Evolutionary conservation across 2,329 filamentous ascomycete genomes (phyloP), one percentile per base, ranked within the genome.

Genomic region (Neofusicoccum parvum): DNA sequence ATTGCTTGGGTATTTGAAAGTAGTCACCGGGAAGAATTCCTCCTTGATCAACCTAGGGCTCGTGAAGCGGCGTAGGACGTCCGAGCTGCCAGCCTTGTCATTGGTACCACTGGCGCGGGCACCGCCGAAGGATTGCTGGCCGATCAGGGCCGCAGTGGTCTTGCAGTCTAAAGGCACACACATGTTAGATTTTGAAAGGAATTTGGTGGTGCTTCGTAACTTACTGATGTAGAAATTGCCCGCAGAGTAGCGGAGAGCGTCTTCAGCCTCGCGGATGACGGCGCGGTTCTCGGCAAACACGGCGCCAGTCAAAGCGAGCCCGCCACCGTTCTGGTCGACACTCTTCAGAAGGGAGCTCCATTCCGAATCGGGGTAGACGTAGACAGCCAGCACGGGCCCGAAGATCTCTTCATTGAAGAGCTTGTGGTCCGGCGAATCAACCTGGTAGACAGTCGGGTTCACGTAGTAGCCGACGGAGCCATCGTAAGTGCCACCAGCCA

Each of bases 381-480:
- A 87, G 10, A 90, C 80, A 34, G 87, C 86, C 46, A 95, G 82
- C 64, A 96, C 80, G 39, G 92, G 92, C 1, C 92, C 92, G 78
- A 96, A 96, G 68, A 96, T 87, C 79, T 96, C 92, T 41, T 87
- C 90, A 60, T 84, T 87, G 58, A 96, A 83, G 70, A 94, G 88
- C 68, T 86, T 85, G 81, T 96, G 92, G 67, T 85, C 80, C 0
- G 91, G 88, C 80, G 91, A 90, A 58, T 83, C 87, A 62, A 91
- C 91, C 68, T 84, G 80, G 83, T 94, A 96, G 74, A 96, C 85
- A 68, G 92, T 96, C 6, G 92, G 92, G 77, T 91, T 85, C 74
- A 96, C 87, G 80, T 87, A 96, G 84, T 90, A 96, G 68, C 92
- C 92, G 79, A 89, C 89, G 70, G 85, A 88, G 62, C 86, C 86